Evolutionary conservation across 2,329 filamentous ascomycete genomes (phyloP), one percentile per base, ranked within the genome.

Genomic region (Tolypocladium endophyticum): DNA sequence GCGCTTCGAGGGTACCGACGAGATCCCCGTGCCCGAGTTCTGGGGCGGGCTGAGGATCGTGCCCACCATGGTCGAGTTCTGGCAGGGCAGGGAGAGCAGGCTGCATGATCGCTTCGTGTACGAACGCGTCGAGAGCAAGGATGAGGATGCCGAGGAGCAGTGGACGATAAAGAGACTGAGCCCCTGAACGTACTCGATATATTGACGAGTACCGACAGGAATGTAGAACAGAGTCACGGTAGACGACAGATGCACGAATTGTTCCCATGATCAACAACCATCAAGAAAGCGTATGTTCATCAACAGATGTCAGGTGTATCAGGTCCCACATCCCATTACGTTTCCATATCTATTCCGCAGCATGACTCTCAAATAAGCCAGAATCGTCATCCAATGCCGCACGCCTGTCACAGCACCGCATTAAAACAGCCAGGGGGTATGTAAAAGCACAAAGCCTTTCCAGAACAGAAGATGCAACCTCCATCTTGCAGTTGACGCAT

Each of bases 91-190:
- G 67, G 83, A 90, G 70, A 96, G 88, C 75, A 82, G 94, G 61
- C 76, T 99, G 73, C 94, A 99, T 76, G 94, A 99, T 79, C 87
- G 94, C 30, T 97, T 99, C 72, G 82, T 87, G 62, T 97, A 97
- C 75, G 84, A 85, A 59, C 86, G 83, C 71, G 80, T 83, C 56
- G 78, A 77, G 58, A 73, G 66, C 28, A 72, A 67, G 23, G 73
- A 60, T 1, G 59, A 25, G 9, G 50, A 60, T 9, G 52, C 58
- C 53, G 77, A 76, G 56, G 71, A 68, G 20, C 72, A 74, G 59
- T 92, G 88, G 89, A 82, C 75, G 68, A 75, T 94, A 66, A 81
- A 90, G 67, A 85, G 90, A 67, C 72, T 92, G 71, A 92, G 89
- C 69, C 90, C 90, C 23, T 92, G 69, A 68, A 20, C n/a, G 47